A percentile compares a stretch with the other conserved stretches of the same genome.
phyloP scores from a whole-genome alignment of 2,329 filamentous ascomycete genomes.

The Hypomyces perniciosus region DNA sequence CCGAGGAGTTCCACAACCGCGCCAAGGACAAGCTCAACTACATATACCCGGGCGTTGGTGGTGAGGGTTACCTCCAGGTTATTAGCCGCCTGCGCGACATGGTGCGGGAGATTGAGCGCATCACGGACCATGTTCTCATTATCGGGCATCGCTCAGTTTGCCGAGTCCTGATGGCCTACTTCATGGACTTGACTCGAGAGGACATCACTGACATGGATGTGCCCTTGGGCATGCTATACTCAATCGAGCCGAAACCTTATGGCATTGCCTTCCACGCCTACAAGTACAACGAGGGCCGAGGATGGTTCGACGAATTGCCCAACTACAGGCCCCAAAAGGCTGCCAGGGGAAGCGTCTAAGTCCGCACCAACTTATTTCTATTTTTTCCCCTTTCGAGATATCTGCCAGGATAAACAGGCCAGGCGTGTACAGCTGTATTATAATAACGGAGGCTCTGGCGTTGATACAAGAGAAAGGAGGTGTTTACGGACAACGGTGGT shows the following conservation, averaged over 20 bases:
- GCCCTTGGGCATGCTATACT: conserved; percentile 87
- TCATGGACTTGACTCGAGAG: conserved; percentile 83
- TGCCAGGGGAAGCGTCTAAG: conserved; percentile 26
- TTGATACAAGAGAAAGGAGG: conserved; percentile 4
- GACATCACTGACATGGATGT: conserved; percentile 94
- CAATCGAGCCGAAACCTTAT: conserved; percentile 95
- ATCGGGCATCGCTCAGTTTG: conserved; percentile 90
- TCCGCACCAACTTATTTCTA: neutral
- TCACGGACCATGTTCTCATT: conserved; percentile 90
- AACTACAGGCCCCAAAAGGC: conserved; percentile 67
- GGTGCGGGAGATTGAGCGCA: conserved; percentile 94
- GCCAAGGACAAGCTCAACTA: conserved; percentile 87
- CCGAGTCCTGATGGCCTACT: conserved; percentile 90
- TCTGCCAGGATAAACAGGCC: conserved; percentile 10
- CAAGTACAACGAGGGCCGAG: conserved; percentile 70
- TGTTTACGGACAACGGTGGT: neutral
- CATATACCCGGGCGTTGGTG: conserved; percentile 91
- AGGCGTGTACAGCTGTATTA: conserved; percentile 9
- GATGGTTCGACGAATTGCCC: conserved; percentile 81
- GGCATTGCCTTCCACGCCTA: conserved; percentile 97
- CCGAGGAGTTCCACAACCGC: conserved; percentile 75
- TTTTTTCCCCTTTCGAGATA: neutral
- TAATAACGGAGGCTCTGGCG: conserved; percentile 9
- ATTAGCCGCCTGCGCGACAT: conserved; percentile 93
- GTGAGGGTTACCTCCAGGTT: conserved; percentile 93